These are phyloP conservation scores for Aphanomyces invadans DNA, from an alignment of 352 stramenopile genomes.

Conservation along the genomic window DNA sequence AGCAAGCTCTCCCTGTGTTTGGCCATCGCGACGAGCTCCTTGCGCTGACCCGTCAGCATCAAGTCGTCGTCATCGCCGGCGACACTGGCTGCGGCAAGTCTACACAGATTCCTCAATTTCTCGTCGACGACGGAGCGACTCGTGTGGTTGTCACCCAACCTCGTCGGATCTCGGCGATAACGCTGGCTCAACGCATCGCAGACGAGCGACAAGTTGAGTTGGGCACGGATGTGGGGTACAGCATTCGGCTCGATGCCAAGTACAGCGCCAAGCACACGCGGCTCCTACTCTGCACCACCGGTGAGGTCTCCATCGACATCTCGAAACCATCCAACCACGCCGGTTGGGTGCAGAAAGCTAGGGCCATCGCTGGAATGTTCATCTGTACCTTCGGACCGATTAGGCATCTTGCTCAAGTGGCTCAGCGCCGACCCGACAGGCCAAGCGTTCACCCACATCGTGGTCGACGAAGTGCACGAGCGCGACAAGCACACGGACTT, in stretches of 20 bases:
- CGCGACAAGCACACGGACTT: slow-evolving; percentile 94
- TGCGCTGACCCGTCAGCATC: slow-evolving; percentile 52
- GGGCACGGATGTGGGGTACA: slow-evolving; percentile 83
- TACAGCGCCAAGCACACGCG: slow-evolving; percentile 74
- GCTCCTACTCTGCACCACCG: slow-evolving; percentile 97
- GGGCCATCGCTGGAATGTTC: no score
- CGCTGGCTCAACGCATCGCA: slow-evolving; percentile 79
- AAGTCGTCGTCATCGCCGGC: slow-evolving; percentile 88
- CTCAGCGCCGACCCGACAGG: slow-evolving; percentile 69
- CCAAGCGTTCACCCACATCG: slow-evolving; percentile 85
- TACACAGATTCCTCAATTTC: slow-evolving; percentile 90
- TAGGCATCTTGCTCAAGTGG: slow-evolving; percentile 78
- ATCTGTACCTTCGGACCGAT: no score
- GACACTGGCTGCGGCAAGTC: slow-evolving; percentile 94
- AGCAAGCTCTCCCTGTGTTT: slow-evolving; percentile 39
- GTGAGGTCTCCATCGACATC: no score
- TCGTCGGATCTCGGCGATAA: slow-evolving; percentile 87
- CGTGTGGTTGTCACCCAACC: slow-evolving; percentile 91
- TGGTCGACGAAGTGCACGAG: slow-evolving; percentile 96
- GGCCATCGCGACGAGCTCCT: slow-evolving; percentile 61
- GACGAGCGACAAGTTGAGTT: slow-evolving; percentile 62
- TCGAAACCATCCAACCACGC: no score
- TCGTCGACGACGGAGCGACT: slow-evolving; percentile 76
- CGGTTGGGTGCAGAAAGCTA: no score
- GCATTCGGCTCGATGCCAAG: slow-evolving; percentile 86